Conservation (phyloP, 768 basidiomycete genomes). For the Boletus sp. region DNA sequence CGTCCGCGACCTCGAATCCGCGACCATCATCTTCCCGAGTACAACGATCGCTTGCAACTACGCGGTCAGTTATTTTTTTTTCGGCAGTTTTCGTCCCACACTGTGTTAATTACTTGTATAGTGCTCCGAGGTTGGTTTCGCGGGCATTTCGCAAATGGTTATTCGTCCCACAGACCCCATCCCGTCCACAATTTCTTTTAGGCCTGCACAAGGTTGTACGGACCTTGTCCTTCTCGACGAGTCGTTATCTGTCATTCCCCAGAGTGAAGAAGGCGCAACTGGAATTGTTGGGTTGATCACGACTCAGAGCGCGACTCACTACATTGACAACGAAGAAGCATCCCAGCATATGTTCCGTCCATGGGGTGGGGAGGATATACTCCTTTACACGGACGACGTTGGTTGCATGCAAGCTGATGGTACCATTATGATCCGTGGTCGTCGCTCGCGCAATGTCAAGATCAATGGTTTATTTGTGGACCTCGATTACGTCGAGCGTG, state of each 20-base stretch:
- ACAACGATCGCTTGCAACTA: conserved; percentile 16
- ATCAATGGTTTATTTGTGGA: conserved; percentile 16
- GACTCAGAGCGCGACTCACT: conserved; percentile 10
- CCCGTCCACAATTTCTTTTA: conserved; percentile 9
- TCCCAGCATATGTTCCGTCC: conserved; percentile 17
- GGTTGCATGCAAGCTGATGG: conserved; percentile 19
- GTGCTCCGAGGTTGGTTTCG: conserved; percentile 18
- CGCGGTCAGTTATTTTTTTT: conserved; percentile 3
- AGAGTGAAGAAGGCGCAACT: not conserved
- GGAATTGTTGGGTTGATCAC: conserved; percentile 13
- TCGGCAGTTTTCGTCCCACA: not conserved
- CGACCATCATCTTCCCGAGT: conserved; percentile 10
- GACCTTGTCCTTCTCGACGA: conserved; percentile 14
- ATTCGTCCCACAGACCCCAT: conserved; percentile 14
- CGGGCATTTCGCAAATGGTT: conserved; percentile 15
- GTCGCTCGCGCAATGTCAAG: conserved; percentile 16
- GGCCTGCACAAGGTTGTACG: conserved; percentile 9
- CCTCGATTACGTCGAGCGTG: conserved; percentile 17
- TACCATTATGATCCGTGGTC: conserved; percentile 12
- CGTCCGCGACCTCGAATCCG: conserved; percentile 9
- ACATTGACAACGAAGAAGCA: conserved; percentile 13
- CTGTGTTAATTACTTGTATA: not conserved
- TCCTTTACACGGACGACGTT: conserved; percentile 15
- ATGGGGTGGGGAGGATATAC: conserved; percentile 11
- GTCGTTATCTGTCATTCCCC: conserved; percentile 11